Conservation (phyloP, 768 basidiomycete genomes). For the Tephrocybe sp. region DNA sequence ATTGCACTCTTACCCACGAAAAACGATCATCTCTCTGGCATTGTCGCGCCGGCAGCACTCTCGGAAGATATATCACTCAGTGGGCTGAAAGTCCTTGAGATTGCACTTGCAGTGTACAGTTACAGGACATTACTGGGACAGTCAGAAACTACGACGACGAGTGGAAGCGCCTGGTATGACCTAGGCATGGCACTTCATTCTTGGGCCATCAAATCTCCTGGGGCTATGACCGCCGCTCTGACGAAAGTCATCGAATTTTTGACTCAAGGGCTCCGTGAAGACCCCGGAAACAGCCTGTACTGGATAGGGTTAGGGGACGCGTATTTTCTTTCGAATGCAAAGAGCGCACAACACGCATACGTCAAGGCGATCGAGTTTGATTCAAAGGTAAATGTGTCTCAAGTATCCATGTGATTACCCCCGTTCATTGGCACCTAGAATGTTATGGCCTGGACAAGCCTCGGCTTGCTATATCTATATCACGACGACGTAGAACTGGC, state of each 20-base stretch:
- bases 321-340: constrained; percentile 62
- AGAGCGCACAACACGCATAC: constrained; percentile 87
- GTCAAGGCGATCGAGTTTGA: constrained; percentile 86
- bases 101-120: constrained; percentile 58
- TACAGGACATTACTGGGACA: constrained; percentile 57
- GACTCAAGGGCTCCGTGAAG: constrained; percentile 68
- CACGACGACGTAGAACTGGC: constrained; percentile 80
- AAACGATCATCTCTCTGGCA: constrained; percentile 37
- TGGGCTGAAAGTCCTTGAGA: constrained; percentile 39
- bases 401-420: constrained; percentile 1
- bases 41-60: constrained; percentile 32
- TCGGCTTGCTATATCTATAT: constrained; percentile 84
- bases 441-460: constrained; percentile 76
- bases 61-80: constrained; percentile 20
- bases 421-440: constrained; percentile 40
- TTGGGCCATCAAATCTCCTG: constrained; percentile 35
- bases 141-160: constrained; percentile 39
- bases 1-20: constrained; percentile 36
- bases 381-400: constrained; percentile 56
- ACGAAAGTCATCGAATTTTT: constrained; percentile 51
- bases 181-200: constrained; percentile 59
- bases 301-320: constrained; percentile 85
- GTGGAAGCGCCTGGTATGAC: constrained; percentile 72
- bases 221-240: constrained; percentile 26
- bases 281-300: constrained; percentile 66